Percentiles rank a stretch among this genome's conserved stretches.
These are phyloP conservation scores for Aspergillus proliferans DNA, from an alignment of 2,329 filamentous ascomycete genomes.

Conservation along the genomic window DNA sequence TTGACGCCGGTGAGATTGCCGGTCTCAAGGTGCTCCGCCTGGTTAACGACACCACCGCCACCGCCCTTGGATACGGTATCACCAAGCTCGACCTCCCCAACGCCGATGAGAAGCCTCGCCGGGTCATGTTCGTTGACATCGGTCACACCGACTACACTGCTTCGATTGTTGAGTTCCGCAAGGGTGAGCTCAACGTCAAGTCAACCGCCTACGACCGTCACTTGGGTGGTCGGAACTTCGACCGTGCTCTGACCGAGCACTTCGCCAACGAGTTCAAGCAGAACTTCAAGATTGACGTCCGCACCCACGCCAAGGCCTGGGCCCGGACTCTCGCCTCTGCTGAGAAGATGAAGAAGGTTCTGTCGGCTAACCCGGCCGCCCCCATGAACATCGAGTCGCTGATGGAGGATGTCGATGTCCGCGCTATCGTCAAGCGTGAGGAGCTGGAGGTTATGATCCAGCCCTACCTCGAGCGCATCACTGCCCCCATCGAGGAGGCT, in stretches of 20 bases:
- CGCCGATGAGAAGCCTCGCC: conserved; percentile 83
- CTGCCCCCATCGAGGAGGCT: conserved; percentile 76
- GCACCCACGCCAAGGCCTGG: conserved; percentile 80
- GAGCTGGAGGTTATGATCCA: conserved; percentile 88
- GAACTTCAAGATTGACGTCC: conserved; percentile 96
- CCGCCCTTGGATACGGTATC: conserved; percentile 93
- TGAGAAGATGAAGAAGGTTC: conserved; percentile 97
- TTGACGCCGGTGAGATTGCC: conserved; percentile 89
- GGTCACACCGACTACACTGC: conserved; percentile 94
- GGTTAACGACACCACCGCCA: conserved; percentile 97
- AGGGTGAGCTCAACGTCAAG: conserved; percentile 93
- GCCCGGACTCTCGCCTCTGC: conserved; percentile 80
- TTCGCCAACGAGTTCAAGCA: conserved; percentile 93
- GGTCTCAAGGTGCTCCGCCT: conserved; percentile 87
- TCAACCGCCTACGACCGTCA: conserved; percentile 88
- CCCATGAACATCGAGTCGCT: conserved; percentile 95
- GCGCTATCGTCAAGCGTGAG: conserved; percentile 81
- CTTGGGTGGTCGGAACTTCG: conserved; percentile 95
- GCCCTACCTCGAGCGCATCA: conserved; percentile 69
- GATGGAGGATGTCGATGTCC: conserved; percentile 96
- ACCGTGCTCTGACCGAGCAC: conserved; percentile 90
- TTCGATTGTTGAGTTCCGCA: conserved; percentile 92
- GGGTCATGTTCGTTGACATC: conserved; percentile 88
- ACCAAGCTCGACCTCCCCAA: conserved; percentile 90
- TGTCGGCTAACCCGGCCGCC: conserved; percentile 89